Evolutionary conservation across 768 basidiomycete genomes (phyloP), one percentile per base, ranked within the genome.

Genomic region (Termitomyces sp.): DNA sequence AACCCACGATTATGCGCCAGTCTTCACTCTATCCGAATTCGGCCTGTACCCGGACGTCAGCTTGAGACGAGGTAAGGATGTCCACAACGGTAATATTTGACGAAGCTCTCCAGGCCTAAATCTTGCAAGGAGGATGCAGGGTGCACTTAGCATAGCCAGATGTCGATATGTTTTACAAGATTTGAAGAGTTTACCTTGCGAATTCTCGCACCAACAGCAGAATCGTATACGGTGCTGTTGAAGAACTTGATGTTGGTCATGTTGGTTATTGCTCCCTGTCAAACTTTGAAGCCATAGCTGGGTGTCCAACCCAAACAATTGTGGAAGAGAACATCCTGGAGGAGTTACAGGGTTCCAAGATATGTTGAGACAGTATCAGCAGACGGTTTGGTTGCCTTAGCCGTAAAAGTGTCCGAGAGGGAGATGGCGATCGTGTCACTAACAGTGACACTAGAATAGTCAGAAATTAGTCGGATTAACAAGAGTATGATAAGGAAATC

Each of bases 221-320:
- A 59, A 42, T 66, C 59, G 51, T 68, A 66, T 12, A 66, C 65
- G 1, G 60, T 64, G 59, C 60, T 62, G 5, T 59, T 56, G 29
- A 49, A 59, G 54, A 66, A 66, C 47, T 55, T 61, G 56, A 63
- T 62, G 31, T 65, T 65, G 11, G 17, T 36, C 61, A 65, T 65
- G 49, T 65, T 40, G 5, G 53, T 25, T 62, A 62, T 42, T 10
- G 64, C 58, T 29, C 66, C 66, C 29, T 67, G 67, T 17, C 68
- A 64, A 11, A 67, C 62, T 50, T 68, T 65, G 52, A 68, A 67
- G 31, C 63, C 64, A 37, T 65, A 67, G 42, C 62, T 62, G 29
- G n/a, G 47, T 31, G 66, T 65, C 66, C 66, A 65, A 32, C 56
- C 66, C 34, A 63, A 42, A 56, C 60, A 62, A 42, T 67, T 60